A percentile compares a stretch with the other conserved stretches of the same genome.
Evolutionary conservation across 2,329 filamentous ascomycete species (phyloP).

Genomic region (Berkeleyomyces basicola): DNA sequence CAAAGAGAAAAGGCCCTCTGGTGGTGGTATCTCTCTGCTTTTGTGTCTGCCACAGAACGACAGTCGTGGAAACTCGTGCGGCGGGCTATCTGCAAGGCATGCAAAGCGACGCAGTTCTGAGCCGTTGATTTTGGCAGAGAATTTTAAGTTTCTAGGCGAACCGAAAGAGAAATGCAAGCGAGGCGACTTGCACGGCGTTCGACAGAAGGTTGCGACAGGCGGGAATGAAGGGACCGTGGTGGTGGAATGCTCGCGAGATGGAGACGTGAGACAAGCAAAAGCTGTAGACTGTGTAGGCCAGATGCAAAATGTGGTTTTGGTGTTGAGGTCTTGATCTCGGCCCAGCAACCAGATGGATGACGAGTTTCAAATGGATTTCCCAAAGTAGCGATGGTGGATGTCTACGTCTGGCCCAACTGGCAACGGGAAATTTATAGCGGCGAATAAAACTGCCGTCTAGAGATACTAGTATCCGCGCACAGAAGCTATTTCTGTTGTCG

Average conservation of each 20-base stretch:
- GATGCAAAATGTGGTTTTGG: background rate
- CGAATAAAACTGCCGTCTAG: background rate
- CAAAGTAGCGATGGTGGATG: background rate
- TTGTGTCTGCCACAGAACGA: background rate
- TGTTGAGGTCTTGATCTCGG: background rate
- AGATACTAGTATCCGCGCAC: background rate
- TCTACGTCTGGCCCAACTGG: conserved; percentile 3
- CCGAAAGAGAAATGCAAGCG: background rate
- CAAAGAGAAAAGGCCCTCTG: background rate
- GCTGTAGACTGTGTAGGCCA: background rate
- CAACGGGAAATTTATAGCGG: conserved; percentile 11
- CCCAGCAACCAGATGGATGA: background rate
- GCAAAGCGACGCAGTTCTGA: background rate
- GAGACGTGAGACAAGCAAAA: background rate
- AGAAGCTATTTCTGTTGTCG: background rate
- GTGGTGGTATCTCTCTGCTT: background rate
- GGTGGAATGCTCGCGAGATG: background rate
- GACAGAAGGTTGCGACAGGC: background rate
- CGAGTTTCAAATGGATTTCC: background rate
- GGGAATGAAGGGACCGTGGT: background rate
- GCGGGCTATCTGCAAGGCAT: background rate
- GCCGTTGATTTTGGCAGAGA: background rate
- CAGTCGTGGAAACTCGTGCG: background rate
- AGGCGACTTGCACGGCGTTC: background rate
- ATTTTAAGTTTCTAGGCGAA: background rate